Conservation (phyloP, 106 monocot genomes). For the Apostasia ramifera region DNA sequence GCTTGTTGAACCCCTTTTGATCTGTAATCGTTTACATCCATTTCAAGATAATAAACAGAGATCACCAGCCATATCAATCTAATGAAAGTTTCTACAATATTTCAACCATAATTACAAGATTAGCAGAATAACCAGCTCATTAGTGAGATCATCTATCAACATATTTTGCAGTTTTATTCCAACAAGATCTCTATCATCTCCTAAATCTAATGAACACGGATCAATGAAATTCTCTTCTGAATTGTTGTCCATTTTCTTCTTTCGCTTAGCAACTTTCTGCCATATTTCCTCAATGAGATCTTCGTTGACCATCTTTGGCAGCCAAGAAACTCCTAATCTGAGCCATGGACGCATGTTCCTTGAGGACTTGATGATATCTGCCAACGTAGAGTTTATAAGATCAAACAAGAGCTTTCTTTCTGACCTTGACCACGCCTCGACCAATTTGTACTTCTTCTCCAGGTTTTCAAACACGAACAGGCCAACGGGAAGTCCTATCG, state of each 20-base stretch:
- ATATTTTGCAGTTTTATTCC: conserved; percentile 35
- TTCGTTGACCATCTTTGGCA: conserved; percentile 4
- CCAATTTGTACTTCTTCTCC: conserved; percentile 51
- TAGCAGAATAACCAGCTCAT: conserved; percentile 16
- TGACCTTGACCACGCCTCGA: conserved; percentile 40
- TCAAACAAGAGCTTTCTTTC: conserved; percentile 85
- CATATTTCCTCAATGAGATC: conserved; percentile 46
- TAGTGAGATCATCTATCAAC: conserved; percentile 36
- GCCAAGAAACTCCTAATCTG: background rate
- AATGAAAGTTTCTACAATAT: too few species aligned
- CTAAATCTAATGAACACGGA: conserved; percentile 23
- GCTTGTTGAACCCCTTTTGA: too few species aligned
- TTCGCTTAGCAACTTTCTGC: conserved; percentile 35
- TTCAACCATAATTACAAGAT: too few species aligned
- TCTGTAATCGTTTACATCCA: too few species aligned
- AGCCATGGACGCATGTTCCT: conserved; percentile 17
- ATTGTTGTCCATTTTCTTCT: conserved; percentile 14
- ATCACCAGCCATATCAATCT: too few species aligned
- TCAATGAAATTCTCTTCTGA: conserved; percentile 15
- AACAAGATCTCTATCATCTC: conserved; percentile 19
- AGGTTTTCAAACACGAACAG: conserved; percentile 45
- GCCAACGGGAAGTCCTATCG: conserved; percentile 22
- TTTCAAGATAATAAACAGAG: too few species aligned
- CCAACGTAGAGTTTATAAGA: conserved; percentile 37
- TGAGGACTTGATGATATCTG: conserved; percentile 8